Evolutionary conservation across 2,329 filamentous ascomycete species (phyloP), one percentile per base, ranked within the genome.

Genomic region (Colletotrichum tabaci): DNA sequence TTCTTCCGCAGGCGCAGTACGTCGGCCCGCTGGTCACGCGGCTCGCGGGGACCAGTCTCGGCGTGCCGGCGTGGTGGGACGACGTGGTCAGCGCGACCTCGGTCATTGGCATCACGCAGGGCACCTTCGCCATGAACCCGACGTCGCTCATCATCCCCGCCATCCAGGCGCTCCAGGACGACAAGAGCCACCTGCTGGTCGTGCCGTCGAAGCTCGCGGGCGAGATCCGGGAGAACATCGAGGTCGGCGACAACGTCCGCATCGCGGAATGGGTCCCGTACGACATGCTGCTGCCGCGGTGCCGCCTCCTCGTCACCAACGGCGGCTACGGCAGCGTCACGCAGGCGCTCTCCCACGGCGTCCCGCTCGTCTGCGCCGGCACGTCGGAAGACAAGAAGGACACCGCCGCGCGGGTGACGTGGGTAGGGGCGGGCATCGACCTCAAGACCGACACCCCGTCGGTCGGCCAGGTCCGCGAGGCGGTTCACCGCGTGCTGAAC

Each of bases 381-480:
- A 81, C 81, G 50, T 77, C 79, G 0, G 80, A 82, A 40, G 81
- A 82, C 13, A 82, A 82, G 73, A 81, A 77, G 61, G 81, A 82
- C 55, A 82, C 81, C 0, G 78, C 80, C 1, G 80, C 80, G 6
- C 73, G 81, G 30, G 77, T 82, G 0, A 72, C 74, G 4, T 80
- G 78, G 77, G 76, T 77, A 0, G 77, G 79, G 1, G 78, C 76
- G 0, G 81, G 81, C 0, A 78, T 82, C n/a, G 81, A 82, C 44
- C 72, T 82, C 4, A 79, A 78, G 74, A 82, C 81, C 12, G 80
- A 82, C 18, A 80, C 56, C 2, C 81, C 81, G 1, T 77, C 77
- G 1, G 75, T 65, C 0, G 62, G 73, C 5, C 74, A 78, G 52
- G 75, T 82, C 21, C 66, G 71, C 52, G 47, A 58, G 5, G 80